These are phyloP conservation scores for Isatis lusitanica DNA, from an alignment of 441 rosid genomes.

Conservation along the genomic window DNA sequence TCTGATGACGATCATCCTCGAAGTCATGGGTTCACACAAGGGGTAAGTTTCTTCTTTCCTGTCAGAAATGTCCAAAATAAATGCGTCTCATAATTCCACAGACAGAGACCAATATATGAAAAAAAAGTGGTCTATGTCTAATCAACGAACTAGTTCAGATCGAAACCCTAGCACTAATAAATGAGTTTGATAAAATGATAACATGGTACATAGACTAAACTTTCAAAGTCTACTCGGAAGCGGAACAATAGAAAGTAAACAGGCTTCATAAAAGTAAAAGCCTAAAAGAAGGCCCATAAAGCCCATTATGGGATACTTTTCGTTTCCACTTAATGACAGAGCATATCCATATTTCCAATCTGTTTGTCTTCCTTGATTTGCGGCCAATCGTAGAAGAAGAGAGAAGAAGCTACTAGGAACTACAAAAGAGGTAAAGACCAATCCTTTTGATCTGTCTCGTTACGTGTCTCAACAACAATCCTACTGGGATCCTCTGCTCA, in stretches of 20 bases:
- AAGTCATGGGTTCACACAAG: slow-evolving; percentile 33
- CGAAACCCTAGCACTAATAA: not conserved
- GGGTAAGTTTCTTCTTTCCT: not conserved
- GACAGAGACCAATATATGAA: too few relatives aligned
- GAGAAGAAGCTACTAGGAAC: not conserved
- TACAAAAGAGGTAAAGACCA: slow-evolving; percentile 21
- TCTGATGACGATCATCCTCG: slow-evolving; percentile 15
- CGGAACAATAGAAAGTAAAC: not conserved
- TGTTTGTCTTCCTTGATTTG: slow-evolving; percentile 22
- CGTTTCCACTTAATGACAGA: not conserved
- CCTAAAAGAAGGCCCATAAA: slow-evolving; percentile 15
- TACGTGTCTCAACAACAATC: not conserved
- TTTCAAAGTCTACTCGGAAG: not conserved
- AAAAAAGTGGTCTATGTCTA: not conserved
- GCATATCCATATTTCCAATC: slow-evolving; percentile 15
- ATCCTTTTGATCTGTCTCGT: slow-evolving; percentile 27
- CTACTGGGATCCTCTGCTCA: not conserved
- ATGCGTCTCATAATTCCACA: not conserved
- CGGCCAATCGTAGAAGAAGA: slow-evolving; percentile 25
- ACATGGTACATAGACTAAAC: not conserved
- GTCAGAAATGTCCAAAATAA: slow-evolving; percentile 3
- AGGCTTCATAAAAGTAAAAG: not conserved
- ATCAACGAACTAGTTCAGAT: not conserved
- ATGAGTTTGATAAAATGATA: not conserved
- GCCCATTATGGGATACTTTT: not conserved